These are phyloP conservation scores for Lentinula sp. DNA, from an alignment of 768 basidiomycete genomes.

Conservation along the genomic window DNA sequence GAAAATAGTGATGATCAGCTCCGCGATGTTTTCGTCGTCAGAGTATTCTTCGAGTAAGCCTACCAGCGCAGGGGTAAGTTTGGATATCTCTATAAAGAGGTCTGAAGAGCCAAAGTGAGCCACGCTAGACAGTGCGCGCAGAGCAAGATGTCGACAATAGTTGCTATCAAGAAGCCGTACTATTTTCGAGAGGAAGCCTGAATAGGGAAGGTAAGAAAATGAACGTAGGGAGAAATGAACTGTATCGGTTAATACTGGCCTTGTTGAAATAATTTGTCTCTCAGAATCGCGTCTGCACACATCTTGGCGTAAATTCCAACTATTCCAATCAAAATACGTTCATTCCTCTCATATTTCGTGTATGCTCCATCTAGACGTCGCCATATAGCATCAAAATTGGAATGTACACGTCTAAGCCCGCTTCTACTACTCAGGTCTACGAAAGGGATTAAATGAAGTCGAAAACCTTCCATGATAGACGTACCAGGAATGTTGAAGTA, in stretches of 20 bases:
- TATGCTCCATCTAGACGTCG: slow-evolving; percentile 45
- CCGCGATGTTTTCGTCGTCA: slow-evolving; percentile 42
- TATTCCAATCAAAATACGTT: slow-evolving; percentile 49
- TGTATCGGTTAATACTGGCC: no score
- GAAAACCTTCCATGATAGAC: not conserved
- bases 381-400: slow-evolving; percentile 49
- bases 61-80: slow-evolving; percentile 33
- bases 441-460: not conserved
- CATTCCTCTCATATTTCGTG: slow-evolving; percentile 32
- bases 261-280: no score
- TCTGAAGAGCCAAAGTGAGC: slow-evolving; percentile 55
- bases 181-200: no score
- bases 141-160: no score
- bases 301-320: slow-evolving; percentile 14
- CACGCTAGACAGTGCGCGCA: slow-evolving; percentile 44
- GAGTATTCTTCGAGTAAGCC: slow-evolving; percentile 42
- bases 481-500: slow-evolving; percentile 51
- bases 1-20: slow-evolving; percentile 45
- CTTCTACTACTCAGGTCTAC: slow-evolving; percentile 50
- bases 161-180: no score
- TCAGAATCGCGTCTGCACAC: no score
- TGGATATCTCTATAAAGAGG: slow-evolving; percentile 46
- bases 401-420: slow-evolving; percentile 59
- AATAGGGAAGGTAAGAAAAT: no score
- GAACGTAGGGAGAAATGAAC: no score